Evolutionary conservation across 371 early-diverging fungal genomes (phyloP).

Genomic region (Fennellomyces sp.): DNA sequence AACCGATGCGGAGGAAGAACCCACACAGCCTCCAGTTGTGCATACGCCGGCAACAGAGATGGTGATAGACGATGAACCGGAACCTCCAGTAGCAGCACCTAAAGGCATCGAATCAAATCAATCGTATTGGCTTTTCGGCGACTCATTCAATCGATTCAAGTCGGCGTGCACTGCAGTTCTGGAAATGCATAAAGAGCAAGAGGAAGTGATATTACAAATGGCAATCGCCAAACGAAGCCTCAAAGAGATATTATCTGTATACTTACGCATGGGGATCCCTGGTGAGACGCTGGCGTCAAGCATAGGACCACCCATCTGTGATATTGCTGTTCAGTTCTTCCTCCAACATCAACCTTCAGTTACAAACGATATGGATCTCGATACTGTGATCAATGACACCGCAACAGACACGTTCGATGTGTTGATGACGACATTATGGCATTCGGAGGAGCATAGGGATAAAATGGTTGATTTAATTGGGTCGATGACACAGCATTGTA

Average conservation of each 20-base stretch:
- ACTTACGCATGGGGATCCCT: conserved; percentile 42
- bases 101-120: conserved; percentile 32
- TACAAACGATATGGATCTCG: conserved; percentile 1
- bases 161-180: conserved; percentile 17
- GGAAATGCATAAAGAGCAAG: conserved; percentile 2
- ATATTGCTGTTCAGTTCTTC: neutral
- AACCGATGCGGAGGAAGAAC: neutral
- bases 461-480: conserved; percentile 29
- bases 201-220: conserved; percentile 22
- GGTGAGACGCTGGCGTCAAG: conserved; percentile 28
- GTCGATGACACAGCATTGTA: conserved; percentile 23
- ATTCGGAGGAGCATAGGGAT: conserved; percentile 15
- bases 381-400: conserved; percentile 18
- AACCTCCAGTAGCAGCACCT: neutral
- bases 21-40: neutral
- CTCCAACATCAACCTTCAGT: neutral
- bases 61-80: neutral
- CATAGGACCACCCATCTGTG: neutral
- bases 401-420: conserved; percentile 33
- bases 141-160: conserved; percentile 39
- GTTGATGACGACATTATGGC: conserved; percentile 33
- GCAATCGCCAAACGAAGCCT: conserved; percentile 31
- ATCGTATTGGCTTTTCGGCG: conserved; percentile 52
- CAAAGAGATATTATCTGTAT: conserved; percentile 41
- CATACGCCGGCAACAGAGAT: neutral